These are phyloP conservation scores for Neurospora sp. DNA, from an alignment of 495 filamentous ascomycete species.

Conservation along the genomic window DNA sequence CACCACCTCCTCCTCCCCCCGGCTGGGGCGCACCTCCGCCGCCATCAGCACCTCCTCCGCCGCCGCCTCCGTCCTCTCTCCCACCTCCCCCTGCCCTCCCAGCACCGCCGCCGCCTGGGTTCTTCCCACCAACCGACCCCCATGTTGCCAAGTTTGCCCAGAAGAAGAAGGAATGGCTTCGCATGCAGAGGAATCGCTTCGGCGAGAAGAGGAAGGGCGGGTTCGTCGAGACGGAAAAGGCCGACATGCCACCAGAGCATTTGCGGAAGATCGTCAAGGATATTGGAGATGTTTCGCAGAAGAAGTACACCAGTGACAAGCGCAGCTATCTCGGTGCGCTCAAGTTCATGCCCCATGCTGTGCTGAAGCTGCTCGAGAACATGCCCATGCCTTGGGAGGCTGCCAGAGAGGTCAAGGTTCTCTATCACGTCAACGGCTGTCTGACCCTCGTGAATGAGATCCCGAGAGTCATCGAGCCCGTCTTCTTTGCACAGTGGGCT, in stretches of 20 bases:
- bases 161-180: slow-evolving; percentile 99
- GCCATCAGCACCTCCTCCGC: slow-evolving; percentile 54
- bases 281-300: slow-evolving; percentile 98
- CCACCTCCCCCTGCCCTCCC: slow-evolving; percentile 54
- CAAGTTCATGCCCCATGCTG: slow-evolving; percentile 99
- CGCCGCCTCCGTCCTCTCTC: slow-evolving; percentile 64
- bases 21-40: slow-evolving; percentile 42
- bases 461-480: slow-evolving; percentile 92
- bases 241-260: slow-evolving; percentile 98
- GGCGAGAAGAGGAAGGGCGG: slow-evolving; percentile 94
- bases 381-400: slow-evolving; percentile 99
- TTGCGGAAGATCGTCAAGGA: slow-evolving; percentile 96
- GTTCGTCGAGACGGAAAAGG: slow-evolving; percentile 95
- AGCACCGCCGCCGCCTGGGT: slow-evolving; percentile 83
- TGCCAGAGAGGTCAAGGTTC: slow-evolving; percentile 86
- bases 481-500: slow-evolving; percentile 98
- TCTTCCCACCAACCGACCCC: slow-evolving; percentile 73
- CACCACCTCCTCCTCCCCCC: slow-evolving; percentile 50
- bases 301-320: slow-evolving; percentile 99
- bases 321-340: slow-evolving; percentile 93
- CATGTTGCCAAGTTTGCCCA: slow-evolving; percentile 90
- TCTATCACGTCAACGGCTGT: slow-evolving; percentile 98
- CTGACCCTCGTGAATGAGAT: slow-evolving; percentile 95
- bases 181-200: slow-evolving; percentile 84
- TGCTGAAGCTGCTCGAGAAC: slow-evolving; percentile 95